Base-by-base conservation (phyloP, 2,329 filamentous ascomycete genomes). In the Tolypocladium tundrense region DNA sequence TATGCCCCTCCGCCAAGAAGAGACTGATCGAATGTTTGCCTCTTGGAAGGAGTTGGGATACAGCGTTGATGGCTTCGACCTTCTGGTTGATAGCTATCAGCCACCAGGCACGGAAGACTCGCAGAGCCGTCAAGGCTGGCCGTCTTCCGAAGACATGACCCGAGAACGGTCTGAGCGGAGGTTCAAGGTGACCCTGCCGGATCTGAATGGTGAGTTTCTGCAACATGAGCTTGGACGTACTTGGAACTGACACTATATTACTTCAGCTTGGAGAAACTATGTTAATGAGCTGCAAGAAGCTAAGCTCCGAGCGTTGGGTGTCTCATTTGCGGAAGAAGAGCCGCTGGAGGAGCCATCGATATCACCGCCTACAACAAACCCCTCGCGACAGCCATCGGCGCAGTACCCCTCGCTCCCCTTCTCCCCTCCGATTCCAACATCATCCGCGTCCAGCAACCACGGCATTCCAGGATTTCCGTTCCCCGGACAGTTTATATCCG, bases 281-380 rank as follows among this genome's bases (percentile, higher is more conserved):
- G 88, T 92, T 59, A 83, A 88, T 57, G 87, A 88, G 63, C 77
- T 97, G 41, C 86, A 90, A 64, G 94, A 99, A 75, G 91, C 93
- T 60, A 99, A 97, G 74, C 79, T 99, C 56, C 86, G 91, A 60
- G 92, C 93, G 55, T 80, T 99, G 57, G 94, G 94, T 62, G 94
- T 97, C 14, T 91, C 85, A 21, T 80, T 90, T 60, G 89, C 86
- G 41, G 85, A 88, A 54, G 87, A 91, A 7, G 90, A 94, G 55
- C 83, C 85, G 55, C 83, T 85, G 13, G 75, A 82, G 60, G 76
- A 81, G 4, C 75, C 79, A 48, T 84, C 85, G 4, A 79, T 87
- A 63, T 93, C 91, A 16, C 86, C 87, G 11, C 83, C 77, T n/a
- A 77, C 77, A 4, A 79, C 82, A 11, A 77, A 80, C 55, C 76